Conservation (phyloP, 1,284 basidiomycete species). For the Cerioporus squamosus region DNA sequence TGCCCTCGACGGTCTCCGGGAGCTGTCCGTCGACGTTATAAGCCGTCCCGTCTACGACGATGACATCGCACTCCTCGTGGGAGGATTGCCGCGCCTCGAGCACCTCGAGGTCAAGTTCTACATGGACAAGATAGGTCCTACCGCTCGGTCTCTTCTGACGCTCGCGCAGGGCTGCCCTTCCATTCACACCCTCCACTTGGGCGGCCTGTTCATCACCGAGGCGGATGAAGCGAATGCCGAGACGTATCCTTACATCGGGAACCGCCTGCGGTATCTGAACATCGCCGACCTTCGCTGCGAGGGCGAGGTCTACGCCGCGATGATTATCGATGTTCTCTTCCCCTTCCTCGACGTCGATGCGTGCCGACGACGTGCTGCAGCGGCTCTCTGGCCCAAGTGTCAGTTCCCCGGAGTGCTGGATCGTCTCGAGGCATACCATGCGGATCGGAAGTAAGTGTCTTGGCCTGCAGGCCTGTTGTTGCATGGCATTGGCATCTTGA, state of each 20-base stretch:
- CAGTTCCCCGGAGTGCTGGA: too few relatives aligned
- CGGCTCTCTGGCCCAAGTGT: too few relatives aligned
- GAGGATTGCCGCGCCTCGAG: not conserved
- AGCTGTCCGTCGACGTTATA: not conserved
- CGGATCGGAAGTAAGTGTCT: too few relatives aligned
- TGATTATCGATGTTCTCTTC: slow-evolving; percentile 10
- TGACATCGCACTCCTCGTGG: not conserved
- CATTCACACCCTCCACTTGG: not conserved
- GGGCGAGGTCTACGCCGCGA: not conserved
- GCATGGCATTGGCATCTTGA: too few relatives aligned
- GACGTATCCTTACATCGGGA: not conserved
- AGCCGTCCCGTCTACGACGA: not conserved
- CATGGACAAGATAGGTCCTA: not conserved
- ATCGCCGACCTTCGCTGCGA: not conserved
- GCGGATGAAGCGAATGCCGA: not conserved
- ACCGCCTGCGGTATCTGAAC: not conserved
- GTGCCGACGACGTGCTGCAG: not conserved
- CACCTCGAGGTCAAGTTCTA: not conserved
- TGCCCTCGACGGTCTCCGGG: not conserved
- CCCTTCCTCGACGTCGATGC: slow-evolving; percentile 4
- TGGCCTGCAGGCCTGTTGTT: too few relatives aligned
- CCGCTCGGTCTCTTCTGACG: not conserved
- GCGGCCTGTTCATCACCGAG: not conserved
- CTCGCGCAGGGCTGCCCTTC: not conserved
- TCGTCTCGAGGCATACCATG: too few relatives aligned